Percentiles rank a stretch among this genome's conserved stretches.
Evolutionary conservation across 345 rosid species (phyloP).

Genomic region (Eucalyptus tenuipes): DNA sequence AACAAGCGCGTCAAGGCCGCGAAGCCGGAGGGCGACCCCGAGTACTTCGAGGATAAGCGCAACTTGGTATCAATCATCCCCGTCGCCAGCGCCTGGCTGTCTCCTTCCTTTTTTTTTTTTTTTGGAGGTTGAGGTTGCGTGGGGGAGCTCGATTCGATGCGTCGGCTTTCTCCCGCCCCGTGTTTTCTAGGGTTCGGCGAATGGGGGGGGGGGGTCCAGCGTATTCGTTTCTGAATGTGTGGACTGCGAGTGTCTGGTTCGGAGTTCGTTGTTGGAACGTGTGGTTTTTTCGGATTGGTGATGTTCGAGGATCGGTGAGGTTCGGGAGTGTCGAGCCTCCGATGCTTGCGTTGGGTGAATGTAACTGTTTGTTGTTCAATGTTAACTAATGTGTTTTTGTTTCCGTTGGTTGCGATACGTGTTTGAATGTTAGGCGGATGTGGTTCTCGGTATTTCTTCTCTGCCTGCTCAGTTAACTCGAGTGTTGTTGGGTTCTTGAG

Average conservation of each 20-base stretch:
- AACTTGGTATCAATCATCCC: slow-evolving; percentile 40
- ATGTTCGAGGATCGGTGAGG: background rate
- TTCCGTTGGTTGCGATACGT: background rate
- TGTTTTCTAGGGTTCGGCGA: background rate
- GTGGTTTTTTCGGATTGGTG: background rate
- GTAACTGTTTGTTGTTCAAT: background rate
- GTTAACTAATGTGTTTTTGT: background rate
- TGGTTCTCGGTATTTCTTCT: background rate
- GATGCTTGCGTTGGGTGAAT: background rate
- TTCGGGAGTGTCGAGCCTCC: background rate
- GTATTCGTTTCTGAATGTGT: background rate
- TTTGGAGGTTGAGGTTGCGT: background rate
- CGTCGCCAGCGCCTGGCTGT: no score
- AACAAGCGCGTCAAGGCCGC: slow-evolving; percentile 34
- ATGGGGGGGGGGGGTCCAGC: no score
- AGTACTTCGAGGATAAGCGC: slow-evolving; percentile 78
- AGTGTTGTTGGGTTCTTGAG: background rate
- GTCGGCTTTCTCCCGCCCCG: background rate
- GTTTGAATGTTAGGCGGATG: background rate
- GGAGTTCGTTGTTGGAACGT: background rate
- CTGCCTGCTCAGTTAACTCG: background rate
- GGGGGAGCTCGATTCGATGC: background rate
- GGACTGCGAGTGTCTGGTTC: background rate
- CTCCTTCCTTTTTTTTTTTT: background rate
- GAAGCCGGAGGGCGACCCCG: slow-evolving; percentile 49